Evolutionary conservation across 345 rosid species (phyloP), one percentile per base, ranked within the genome.

Genomic region (Boechera stricta): DNA sequence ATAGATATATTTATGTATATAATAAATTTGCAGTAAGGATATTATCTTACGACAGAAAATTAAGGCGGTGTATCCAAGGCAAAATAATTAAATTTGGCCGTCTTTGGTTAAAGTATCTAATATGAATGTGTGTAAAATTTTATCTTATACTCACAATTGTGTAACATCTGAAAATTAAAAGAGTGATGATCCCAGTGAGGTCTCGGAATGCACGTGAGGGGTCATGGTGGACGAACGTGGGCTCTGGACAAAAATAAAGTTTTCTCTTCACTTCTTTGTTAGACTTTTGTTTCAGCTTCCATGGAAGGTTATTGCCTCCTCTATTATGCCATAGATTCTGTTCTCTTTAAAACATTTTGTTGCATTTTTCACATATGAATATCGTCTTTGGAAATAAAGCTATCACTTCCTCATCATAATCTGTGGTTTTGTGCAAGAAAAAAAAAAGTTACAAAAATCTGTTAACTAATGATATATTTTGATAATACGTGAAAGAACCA

Each of bases 371-470:
- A 70, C 91, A 84, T 8, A 88, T 79, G 84, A 83, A 86, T 61
- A 86, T 88, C 9, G 87, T 88, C 88, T 84, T 86, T 75, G 91
- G 88, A 36, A 89, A 88, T 48, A 85, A 82, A 44, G 91, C 91
- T 81, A 90, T 87, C 84, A 88, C 91, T 75, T 88, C 89, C 36
- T 87, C 89, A 81, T 86, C 92, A 76, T 92, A 92, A 84, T 90
- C 86, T 90, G 85, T 71, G 21, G 62, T 32, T 57, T 15, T 35
- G 28, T 59, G 44, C 7, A 35, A 35, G 42, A 35, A 33, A 58
- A 58, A 26, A 16, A 58, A 33, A 2, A 18, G 36, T 39, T 18
- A 13, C 2, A 35, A 5, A n/a, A 58, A n/a, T 4, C 18, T 24
- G 45, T 9, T 59, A 35, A 59, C 18, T 45, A 2, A n/a, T 44